Percentiles rank a stretch among this genome's conserved stretches.
These are phyloP conservation scores for Cutaneotrichosporon mucoides DNA, from an alignment of 1,284 basidiomycete species.

Conservation along the genomic window DNA sequence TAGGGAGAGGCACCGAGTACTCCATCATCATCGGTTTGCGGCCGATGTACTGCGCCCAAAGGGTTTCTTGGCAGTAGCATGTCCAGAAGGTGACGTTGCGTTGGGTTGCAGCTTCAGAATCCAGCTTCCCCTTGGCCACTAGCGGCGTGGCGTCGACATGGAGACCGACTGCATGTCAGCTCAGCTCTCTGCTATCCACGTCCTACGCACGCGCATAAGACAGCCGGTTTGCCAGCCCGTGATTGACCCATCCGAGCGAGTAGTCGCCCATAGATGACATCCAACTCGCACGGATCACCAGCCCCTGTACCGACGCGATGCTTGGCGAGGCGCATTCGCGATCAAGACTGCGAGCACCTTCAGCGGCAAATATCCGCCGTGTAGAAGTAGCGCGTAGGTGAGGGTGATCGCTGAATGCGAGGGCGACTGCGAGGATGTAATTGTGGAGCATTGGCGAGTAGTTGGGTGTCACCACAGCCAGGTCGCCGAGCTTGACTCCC, in stretches of 20 bases:
- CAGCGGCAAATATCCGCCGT: conserved; percentile 55
- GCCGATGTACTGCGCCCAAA: conserved; percentile 34
- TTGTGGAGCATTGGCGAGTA: conserved; percentile 71
- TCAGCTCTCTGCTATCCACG: no score
- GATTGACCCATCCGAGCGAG: conserved; percentile 28
- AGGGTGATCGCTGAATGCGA: conserved; percentile 58
- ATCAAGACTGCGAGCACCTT: conserved; percentile 58
- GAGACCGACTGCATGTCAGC: conserved; percentile 22
- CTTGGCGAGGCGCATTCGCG: conserved; percentile 58
- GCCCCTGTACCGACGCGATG: conserved; percentile 58
- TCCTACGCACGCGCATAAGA: conserved; percentile 25
- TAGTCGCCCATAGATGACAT: conserved; percentile 52
- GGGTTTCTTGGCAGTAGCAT: conserved; percentile 28
- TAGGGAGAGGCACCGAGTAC: conserved; percentile 22
- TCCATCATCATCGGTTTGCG: conserved; percentile 23
- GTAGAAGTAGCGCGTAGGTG: conserved; percentile 53
- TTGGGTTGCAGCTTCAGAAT: conserved; percentile 17
- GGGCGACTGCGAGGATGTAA: conserved; percentile 58
- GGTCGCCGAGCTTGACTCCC: conserved; percentile 34
- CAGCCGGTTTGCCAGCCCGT: conserved; percentile 23
- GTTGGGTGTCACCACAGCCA: conserved; percentile 50
- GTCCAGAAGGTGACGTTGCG: conserved; percentile 32
- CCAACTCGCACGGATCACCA: conserved; percentile 59
- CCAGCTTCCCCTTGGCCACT: conserved; percentile 20
- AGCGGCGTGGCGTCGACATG: conserved; percentile 23